These are phyloP conservation scores for Fusarium aywerte DNA, from an alignment of 2,329 filamentous ascomycete species.

Conservation along the genomic window DNA sequence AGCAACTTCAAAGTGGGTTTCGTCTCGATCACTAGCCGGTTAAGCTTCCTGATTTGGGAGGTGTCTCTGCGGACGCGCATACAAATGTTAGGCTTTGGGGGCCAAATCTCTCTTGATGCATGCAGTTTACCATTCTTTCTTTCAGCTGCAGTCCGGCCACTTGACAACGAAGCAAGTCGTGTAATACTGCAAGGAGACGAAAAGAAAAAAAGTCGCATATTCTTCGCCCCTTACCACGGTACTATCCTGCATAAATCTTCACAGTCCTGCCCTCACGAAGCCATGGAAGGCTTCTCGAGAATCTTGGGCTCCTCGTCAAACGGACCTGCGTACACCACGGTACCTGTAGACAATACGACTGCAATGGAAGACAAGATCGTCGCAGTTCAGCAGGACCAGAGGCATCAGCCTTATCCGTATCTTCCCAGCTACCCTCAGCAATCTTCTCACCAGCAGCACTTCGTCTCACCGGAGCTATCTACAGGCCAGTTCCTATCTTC, in stretches of 20 bases:
- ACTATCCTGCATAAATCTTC: neutral
- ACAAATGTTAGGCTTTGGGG: neutral
- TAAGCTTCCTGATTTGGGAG: neutral
- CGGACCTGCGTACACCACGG: neutral
- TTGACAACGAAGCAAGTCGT: neutral
- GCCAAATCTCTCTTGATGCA: neutral
- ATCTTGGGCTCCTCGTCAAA: neutral
- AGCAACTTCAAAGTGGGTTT: neutral
- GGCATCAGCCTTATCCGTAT: neutral
- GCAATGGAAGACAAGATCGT: slow-evolving; percentile 16
- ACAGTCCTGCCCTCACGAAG: neutral
- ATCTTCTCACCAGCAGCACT: neutral
- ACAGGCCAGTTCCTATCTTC: neutral
- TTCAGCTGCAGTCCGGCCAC: slow-evolving; percentile 2
- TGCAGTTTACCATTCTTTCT: slow-evolving; percentile 12
- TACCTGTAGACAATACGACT: neutral
- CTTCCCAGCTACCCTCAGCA: slow-evolving; percentile 1
- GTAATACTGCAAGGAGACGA: neutral
- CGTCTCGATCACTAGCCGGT: neutral
- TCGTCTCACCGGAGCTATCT: slow-evolving; percentile 12
- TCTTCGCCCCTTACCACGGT: neutral
- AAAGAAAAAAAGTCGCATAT: neutral
- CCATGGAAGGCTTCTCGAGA: neutral
- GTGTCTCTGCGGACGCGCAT: neutral
- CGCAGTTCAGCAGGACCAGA: neutral